Evolutionary conservation across 2,329 filamentous ascomycete genomes (phyloP), one percentile per base, ranked within the genome.

Genomic region (Colletotrichum sp.): DNA sequence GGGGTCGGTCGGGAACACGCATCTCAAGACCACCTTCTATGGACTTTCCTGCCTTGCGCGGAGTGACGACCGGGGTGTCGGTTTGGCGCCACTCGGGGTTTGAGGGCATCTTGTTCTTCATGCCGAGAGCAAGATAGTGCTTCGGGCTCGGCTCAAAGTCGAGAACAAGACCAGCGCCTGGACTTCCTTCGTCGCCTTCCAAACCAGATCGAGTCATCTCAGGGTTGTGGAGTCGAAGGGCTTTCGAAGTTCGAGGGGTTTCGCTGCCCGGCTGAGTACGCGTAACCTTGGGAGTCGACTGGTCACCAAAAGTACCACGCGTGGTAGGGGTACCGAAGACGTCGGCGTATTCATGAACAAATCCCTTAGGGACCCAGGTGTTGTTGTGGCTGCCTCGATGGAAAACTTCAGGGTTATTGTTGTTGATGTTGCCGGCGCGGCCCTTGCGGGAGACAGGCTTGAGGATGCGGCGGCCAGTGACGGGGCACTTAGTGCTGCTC

Each of bases 141-240:
- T 76, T 66, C n/a, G 70, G 71, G 44, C 44, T 69, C 10, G 59
- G 26, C 10, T 74, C 65, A 28, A 74, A 74, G 52, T 65, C 34
- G 64, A 60, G 49, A 18, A 15, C 21, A 7, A 30, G 64, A 36
- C 9, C 55, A 13, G 30, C n/a, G 16, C 39, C 63, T 6, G 55
- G 26, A n/a, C 63, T 55, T 9, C 30, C 4, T n/a, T 57, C 30
- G 15, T 68, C 57, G n/a, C 15, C 30, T 7, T 44, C 55, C 13
- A 15, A 8, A 10, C 24, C 13, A 26, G n/a, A 63, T 32, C 55
- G 52, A 36, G 7, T 55, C 32, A 26, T 34, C 12, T 34, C 63
- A 10, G 18, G 10, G n/a, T 32, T 39, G 21, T 30, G 30, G 26
- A 73, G 44, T 18, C 73, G 63, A 18, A 64, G 39, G 28, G 55